Conservation (phyloP, 345 rosid genomes). For the Arabidopsis thaliana region TAIR10.1 NC_003070.9:4646001-4646500, state of each 20-base stretch:
- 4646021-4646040: slow-evolving; percentile 73
- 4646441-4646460: slow-evolving; percentile 19
- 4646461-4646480: slow-evolving; percentile 24
- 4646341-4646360: slow-evolving; percentile 6
- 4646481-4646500: slow-evolving; percentile 8
- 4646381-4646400: not conserved
- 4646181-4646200: slow-evolving; percentile 5
- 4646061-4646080: slow-evolving; percentile 85
- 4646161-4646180: slow-evolving; percentile 37
- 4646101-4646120: slow-evolving; percentile 46
- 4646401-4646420: not conserved
- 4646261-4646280: not conserved
- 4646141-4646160: slow-evolving; percentile 64
- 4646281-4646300: not conserved
- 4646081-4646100: slow-evolving; percentile 55
- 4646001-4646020: slow-evolving; percentile 60
- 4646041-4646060: slow-evolving; percentile 90
- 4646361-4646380: not conserved
- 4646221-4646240: slow-evolving; percentile 7
- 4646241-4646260: slow-evolving; percentile 25
- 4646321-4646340: slow-evolving; percentile 9
- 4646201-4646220: not conserved
- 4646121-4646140: slow-evolving; percentile 62
- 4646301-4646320: not conserved
- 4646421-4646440: slow-evolving; percentile 19